Percentiles rank a stretch among this genome's conserved stretches.
Conservation (phyloP, 192 early-diverging fungal genomes). For the Gigaspora rosea region DNA sequence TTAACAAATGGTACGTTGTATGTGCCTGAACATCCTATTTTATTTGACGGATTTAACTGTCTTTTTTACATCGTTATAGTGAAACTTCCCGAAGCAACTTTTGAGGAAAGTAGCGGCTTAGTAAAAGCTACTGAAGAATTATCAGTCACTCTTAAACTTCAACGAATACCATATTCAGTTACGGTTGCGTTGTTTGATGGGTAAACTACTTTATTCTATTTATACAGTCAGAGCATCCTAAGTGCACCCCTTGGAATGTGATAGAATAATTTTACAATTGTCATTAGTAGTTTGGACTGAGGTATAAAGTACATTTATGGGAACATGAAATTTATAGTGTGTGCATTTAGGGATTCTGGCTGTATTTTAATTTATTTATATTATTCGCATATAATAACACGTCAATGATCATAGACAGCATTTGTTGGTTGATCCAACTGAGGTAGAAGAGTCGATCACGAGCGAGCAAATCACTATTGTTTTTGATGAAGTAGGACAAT, state of each 20-base stretch:
- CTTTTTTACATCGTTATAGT: constrained; percentile 41
- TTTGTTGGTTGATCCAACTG: constrained; percentile 68
- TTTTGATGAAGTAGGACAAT: constrained; percentile 57
- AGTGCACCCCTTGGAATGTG: too few species aligned
- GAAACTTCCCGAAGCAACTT: constrained; percentile 68
- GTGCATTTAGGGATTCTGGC: too few species aligned
- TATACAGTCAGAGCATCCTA: too few species aligned
- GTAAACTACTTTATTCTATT: neutral
- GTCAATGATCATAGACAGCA: neutral
- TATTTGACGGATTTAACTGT: neutral
- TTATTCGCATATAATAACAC: neutral
- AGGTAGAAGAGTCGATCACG: constrained; percentile 65
- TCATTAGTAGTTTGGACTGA: too few species aligned
- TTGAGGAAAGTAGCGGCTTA: constrained; percentile 70
- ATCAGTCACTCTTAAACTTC: constrained; percentile 50
- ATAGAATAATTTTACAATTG: too few species aligned
- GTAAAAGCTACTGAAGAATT: constrained; percentile 54
- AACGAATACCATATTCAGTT: constrained; percentile 51
- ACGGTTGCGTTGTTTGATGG: constrained; percentile 72
- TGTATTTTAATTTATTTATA: too few species aligned
- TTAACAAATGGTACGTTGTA: constrained; percentile 60
- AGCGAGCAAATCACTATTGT: constrained; percentile 58
- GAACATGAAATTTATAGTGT: too few species aligned
- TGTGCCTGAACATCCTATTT: neutral
- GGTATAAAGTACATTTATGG: too few species aligned